Conservation (phyloP, 2,329 filamentous ascomycete species). For the Tolypocladium inflatum region DNA sequence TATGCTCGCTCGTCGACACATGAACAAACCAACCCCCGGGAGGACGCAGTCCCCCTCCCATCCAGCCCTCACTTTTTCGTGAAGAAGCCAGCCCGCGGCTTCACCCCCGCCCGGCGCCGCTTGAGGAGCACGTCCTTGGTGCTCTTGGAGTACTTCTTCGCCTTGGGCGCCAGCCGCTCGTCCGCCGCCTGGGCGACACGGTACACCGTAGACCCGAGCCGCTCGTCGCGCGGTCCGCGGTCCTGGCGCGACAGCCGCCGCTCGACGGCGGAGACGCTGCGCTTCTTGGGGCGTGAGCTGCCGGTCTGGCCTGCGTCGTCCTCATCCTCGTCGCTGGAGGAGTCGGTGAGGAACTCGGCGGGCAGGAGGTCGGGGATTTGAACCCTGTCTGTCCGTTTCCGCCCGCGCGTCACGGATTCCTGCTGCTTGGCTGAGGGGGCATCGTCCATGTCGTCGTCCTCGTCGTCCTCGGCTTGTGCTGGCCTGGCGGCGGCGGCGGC, state of each 20-base stretch:
- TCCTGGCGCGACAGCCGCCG: slow-evolving; percentile 25
- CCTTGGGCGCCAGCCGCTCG: slow-evolving; percentile 37
- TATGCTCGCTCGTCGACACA: background rate
- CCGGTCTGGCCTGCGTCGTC: slow-evolving; percentile 5
- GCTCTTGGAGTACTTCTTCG: slow-evolving; percentile 29
- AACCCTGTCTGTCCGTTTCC: slow-evolving; percentile 21
- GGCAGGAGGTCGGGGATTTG: slow-evolving; percentile 38
- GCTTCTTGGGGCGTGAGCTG: slow-evolving; percentile 26
- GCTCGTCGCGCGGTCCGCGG: slow-evolving; percentile 33
- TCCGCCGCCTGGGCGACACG: slow-evolving; percentile 37
- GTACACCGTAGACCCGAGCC: slow-evolving; percentile 44
- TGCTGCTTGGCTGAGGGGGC: background rate
- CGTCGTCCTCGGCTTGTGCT: slow-evolving; percentile 9
- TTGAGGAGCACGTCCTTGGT: slow-evolving; percentile 35
- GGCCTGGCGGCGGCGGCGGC: slow-evolving; percentile 10
- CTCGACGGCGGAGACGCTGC: slow-evolving; percentile 33
- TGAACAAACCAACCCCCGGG: background rate
- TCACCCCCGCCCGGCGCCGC: slow-evolving; percentile 31
- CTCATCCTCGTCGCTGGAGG: slow-evolving; percentile 32
- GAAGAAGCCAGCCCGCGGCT: slow-evolving; percentile 33
- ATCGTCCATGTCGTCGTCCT: background rate
- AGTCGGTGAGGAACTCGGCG: slow-evolving; percentile 43
- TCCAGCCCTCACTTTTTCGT: slow-evolving; percentile 7
- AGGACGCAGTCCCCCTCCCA: background rate
- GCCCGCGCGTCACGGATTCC: slow-evolving; percentile 1